Evolutionary conservation across 345 rosid genomes (phyloP).

Genomic region (Barbarea vulgaris): DNA sequence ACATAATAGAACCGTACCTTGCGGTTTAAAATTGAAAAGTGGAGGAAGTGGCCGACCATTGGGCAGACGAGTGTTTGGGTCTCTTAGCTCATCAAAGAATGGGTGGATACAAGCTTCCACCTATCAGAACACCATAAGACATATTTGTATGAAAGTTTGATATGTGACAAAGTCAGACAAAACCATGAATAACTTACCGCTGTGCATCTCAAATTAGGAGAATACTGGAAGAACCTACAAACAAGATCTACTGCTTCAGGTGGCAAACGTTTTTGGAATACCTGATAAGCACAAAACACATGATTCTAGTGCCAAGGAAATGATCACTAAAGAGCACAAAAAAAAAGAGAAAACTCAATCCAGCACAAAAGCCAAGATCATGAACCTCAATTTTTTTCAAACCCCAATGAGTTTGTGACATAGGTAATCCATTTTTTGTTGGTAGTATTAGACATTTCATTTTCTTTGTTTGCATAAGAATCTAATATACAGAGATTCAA

Average conservation of each 20-base stretch:
- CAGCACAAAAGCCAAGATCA: background rate
- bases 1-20: slow-evolving; percentile 29
- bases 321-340: background rate
- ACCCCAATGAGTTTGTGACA: background rate
- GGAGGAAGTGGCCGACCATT: slow-evolving; percentile 76
- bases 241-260: slow-evolving; percentile 95
- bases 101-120: slow-evolving; percentile 72
- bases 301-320: background rate
- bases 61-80: slow-evolving; percentile 64
- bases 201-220: slow-evolving; percentile 88
- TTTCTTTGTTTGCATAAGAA: background rate
- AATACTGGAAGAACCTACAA: slow-evolving; percentile 86
- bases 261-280: slow-evolving; percentile 69
- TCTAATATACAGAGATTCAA: background rate
- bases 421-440: background rate
- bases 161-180: background rate
- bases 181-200: slow-evolving; percentile 58
- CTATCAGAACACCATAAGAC: slow-evolving; percentile 38
- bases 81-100: slow-evolving; percentile 74
- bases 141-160: background rate
- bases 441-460: background rate
- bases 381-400: background rate
- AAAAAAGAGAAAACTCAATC: background rate
- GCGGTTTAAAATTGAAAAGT: slow-evolving; percentile 55
- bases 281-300: slow-evolving; percentile 17